Percentiles rank a stretch among this genome's conserved stretches.
Conservation (phyloP, 495 filamentous ascomycete genomes). For the Penicillium simplicissimum region DNA sequence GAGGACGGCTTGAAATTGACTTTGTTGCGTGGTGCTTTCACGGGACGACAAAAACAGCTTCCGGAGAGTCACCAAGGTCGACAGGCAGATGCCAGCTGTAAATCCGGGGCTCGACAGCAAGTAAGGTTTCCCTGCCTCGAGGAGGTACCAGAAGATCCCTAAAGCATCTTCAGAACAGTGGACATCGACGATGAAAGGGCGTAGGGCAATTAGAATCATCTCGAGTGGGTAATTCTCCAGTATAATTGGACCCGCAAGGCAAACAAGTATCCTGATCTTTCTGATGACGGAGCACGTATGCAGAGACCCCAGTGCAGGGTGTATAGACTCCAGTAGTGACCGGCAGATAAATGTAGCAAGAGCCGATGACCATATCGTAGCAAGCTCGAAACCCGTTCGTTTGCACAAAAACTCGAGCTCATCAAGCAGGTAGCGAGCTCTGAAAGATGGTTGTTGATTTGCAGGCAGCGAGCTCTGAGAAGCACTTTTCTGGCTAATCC, state of each 20-base stretch:
- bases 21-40: slow-evolving; percentile 72
- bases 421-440: slow-evolving; percentile 67
- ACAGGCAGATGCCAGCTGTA: slow-evolving; percentile 72
- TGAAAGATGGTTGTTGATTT: slow-evolving; percentile 86
- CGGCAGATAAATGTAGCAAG: slow-evolving; percentile 75
- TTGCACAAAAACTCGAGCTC: slow-evolving; percentile 76
- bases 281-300: slow-evolving; percentile 84
- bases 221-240: slow-evolving; percentile 82
- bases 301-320: slow-evolving; percentile 84
- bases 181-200: slow-evolving; percentile 73
- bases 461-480: slow-evolving; percentile 62
- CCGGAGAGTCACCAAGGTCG: slow-evolving; percentile 71
- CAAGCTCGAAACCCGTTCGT: slow-evolving; percentile 61
- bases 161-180: slow-evolving; percentile 92
- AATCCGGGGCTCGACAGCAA: slow-evolving; percentile 68
- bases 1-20: slow-evolving; percentile 68
- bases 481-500: slow-evolving; percentile 64
- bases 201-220: slow-evolving; percentile 81
- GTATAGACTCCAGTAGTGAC: slow-evolving; percentile 73
- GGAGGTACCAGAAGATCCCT: slow-evolving; percentile 82
- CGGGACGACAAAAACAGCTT: slow-evolving; percentile 68
- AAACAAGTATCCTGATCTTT: slow-evolving; percentile 79
- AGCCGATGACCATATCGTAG: slow-evolving; percentile 72
- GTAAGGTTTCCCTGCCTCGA: slow-evolving; percentile 66
- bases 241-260: slow-evolving; percentile 69